phyloP scores from a whole-genome alignment of 805 yeast species.

The Nakazawaea laoshanensis region DNA sequence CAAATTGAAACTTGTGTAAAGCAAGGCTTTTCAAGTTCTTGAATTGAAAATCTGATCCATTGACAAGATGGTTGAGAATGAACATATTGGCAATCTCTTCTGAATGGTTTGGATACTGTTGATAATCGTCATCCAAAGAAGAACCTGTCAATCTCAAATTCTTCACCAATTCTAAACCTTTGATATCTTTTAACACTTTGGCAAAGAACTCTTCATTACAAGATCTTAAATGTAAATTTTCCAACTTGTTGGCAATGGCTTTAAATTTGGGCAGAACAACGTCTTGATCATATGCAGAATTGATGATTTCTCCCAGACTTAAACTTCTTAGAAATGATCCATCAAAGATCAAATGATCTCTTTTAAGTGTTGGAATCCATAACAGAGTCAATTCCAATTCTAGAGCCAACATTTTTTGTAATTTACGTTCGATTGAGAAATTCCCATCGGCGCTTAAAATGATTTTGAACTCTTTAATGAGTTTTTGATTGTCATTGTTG shows the following conservation, averaged over 20 bases:
- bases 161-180: slow-evolving; percentile 3
- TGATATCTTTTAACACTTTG: slow-evolving; percentile 1
- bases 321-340: slow-evolving; percentile 3
- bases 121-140: slow-evolving; percentile 9
- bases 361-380: slow-evolving; percentile 5
- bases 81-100: slow-evolving; percentile 9
- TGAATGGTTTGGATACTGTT: slow-evolving; percentile 8
- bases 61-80: slow-evolving; percentile 2
- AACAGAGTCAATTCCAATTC: slow-evolving; percentile 6
- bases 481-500: slow-evolving; percentile 5
- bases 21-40: slow-evolving; percentile 3
- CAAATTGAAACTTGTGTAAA: slow-evolving; percentile 9
- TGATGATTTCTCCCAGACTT: slow-evolving; percentile 7
- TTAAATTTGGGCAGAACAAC: not conserved
- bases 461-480: slow-evolving; percentile 4
- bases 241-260: not conserved
- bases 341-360: slow-evolving; percentile 3
- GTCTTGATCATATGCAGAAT: slow-evolving; percentile 2
- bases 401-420: slow-evolving; percentile 1
- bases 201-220: slow-evolving; percentile 7
- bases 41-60: slow-evolving; percentile 2
- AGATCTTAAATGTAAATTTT: slow-evolving; percentile 5
- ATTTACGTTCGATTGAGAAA: slow-evolving; percentile 2
- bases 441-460: slow-evolving; percentile 2
- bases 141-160: slow-evolving; percentile 7